Evolutionary conservation across 306 rosid genomes (phyloP).

Genomic region (Sphenostylis stenocarpa): DNA sequence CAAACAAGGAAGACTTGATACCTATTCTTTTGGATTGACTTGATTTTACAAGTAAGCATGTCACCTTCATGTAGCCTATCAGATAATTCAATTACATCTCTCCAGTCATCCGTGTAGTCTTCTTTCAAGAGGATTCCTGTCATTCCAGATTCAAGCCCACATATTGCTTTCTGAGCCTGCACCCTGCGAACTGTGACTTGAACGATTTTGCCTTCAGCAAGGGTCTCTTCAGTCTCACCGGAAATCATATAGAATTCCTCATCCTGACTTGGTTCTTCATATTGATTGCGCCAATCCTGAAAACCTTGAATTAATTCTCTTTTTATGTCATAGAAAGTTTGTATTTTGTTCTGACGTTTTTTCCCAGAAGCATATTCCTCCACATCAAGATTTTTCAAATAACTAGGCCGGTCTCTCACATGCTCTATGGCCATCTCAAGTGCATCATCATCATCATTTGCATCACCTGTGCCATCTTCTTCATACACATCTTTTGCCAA

Average conservation of each 20-base stretch:
- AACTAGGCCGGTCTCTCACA: slow-evolving; percentile 83
- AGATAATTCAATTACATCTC: slow-evolving; percentile 81
- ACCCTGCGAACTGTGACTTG: slow-evolving; percentile 91
- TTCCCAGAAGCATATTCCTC: slow-evolving; percentile 73
- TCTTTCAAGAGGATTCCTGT: slow-evolving; percentile 97
- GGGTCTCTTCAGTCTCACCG: slow-evolving; percentile 91
- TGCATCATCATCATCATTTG: slow-evolving; percentile 88
- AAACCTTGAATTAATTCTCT: slow-evolving; percentile 92
- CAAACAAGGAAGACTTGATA: slow-evolving; percentile 89
- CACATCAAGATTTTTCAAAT: slow-evolving; percentile 73
- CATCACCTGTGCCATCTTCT: slow-evolving; percentile 69
- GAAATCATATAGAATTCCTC: slow-evolving; percentile 96
- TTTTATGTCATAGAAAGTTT: slow-evolving; percentile 78
- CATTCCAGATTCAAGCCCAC: slow-evolving; percentile 93
- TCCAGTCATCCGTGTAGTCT: slow-evolving; percentile 86
- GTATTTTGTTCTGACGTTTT: slow-evolving; percentile 61
- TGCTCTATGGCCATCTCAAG: slow-evolving; percentile 98
- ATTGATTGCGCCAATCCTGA: slow-evolving; percentile 96
- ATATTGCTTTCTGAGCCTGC: slow-evolving; percentile 83
- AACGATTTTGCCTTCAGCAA: slow-evolving; percentile 89
- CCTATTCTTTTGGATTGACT: slow-evolving; percentile 94
- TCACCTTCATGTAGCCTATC: slow-evolving; percentile 88
- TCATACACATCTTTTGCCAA: slow-evolving; percentile 95
- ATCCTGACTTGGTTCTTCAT: slow-evolving; percentile 97
- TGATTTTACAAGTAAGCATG: slow-evolving; percentile 91